Evolutionary conservation across 1,284 basidiomycete genomes (phyloP), one percentile per base, ranked within the genome.

Genomic region (Ganoderma leucocontextum): DNA sequence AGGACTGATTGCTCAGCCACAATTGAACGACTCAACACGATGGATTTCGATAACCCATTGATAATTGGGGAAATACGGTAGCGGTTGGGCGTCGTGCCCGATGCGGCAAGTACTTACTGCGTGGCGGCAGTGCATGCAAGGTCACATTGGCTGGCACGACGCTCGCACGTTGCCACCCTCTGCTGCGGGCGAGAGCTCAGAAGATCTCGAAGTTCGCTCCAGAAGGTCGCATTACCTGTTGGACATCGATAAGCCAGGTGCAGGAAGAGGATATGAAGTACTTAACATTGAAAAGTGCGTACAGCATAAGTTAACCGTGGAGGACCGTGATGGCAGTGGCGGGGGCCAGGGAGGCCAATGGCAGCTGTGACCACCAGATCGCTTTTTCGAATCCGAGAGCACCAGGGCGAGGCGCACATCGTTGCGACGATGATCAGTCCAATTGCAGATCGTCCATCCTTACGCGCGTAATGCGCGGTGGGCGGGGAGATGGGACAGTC

Each of bases 361-460:
- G 22, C 47, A 49, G 19, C 29, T 29, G 29, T 13, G 33, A 55
- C 13, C 15, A 19, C 29, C 29, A 55, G 17, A 35, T 4, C 52
- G 17, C 29, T 33, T 55, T 55, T 55, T 29, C 52, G 33, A 55
- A 19, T 35, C 29, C 52, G 52, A 29, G 29, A 35, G 52, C 33
- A 55, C 52, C 52, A 29, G 52, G 22, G 33, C 52, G 52, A 55
- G 52, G 52, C 52, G 52, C 33, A 35, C 29, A 13, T 19, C 13
- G 52, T 33, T 55, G 52, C 29, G 52, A 55, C 52, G 15, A 55
- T 22, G 52, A 55, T 55, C 52, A 55, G 17, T 55, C 29, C 52
- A 35, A 55, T 55, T 55, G 52, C 15, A 55, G 8, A 22, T 17
- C 12, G 10, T 12, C 47, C 22, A 22, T 13, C 47, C 22, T 6